These are phyloP conservation scores for Lyophyllum semitale DNA, from an alignment of 768 basidiomycete species.

Conservation along the genomic window DNA sequence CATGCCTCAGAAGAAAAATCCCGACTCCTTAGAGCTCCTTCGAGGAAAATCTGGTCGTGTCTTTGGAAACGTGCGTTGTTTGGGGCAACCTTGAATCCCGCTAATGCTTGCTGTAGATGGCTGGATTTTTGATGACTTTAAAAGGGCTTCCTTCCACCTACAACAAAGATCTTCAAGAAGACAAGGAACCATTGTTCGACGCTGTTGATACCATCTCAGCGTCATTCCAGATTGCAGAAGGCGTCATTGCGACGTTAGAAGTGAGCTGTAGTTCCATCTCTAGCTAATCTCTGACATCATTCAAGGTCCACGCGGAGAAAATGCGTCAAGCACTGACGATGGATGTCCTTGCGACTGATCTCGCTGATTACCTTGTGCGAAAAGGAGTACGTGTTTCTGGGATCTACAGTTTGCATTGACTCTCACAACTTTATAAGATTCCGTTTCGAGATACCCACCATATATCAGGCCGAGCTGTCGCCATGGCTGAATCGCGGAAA, in stretches of 20 bases:
- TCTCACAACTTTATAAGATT: constrained; percentile 52
- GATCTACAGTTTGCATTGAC: not conserved
- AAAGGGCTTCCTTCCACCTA: constrained; percentile 98
- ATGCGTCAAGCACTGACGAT: constrained; percentile 92
- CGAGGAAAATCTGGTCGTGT: constrained; percentile 94
- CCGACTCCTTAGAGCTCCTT: constrained; percentile 92
- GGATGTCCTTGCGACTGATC: constrained; percentile 98
- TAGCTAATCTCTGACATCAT: not conserved
- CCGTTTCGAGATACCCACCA: constrained; percentile 99
- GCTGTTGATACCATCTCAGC: constrained; percentile 87
- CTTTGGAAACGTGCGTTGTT: constrained; percentile 77
- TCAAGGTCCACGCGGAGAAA: constrained; percentile 85
- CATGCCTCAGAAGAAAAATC: constrained; percentile 99
- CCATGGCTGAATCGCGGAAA: constrained; percentile 82
- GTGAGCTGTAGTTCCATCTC: constrained; percentile 41
- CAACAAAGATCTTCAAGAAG: constrained; percentile 99
- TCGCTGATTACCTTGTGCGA: constrained; percentile 97
- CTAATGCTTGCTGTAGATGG: constrained; percentile 59
- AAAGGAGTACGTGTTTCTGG: constrained; percentile 77
- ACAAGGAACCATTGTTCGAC: constrained; percentile 97
- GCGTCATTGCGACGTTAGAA: constrained; percentile 88
- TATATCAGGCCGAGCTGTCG: constrained; percentile 94
- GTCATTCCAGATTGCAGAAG: constrained; percentile 90
- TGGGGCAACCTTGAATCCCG: not conserved
- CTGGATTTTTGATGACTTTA: constrained; percentile 95